Percentiles rank a stretch among this genome's conserved stretches.
These are phyloP conservation scores for Aspergillus heteromorphus DNA, from an alignment of 495 filamentous ascomycete genomes.

Conservation along the genomic window DNA sequence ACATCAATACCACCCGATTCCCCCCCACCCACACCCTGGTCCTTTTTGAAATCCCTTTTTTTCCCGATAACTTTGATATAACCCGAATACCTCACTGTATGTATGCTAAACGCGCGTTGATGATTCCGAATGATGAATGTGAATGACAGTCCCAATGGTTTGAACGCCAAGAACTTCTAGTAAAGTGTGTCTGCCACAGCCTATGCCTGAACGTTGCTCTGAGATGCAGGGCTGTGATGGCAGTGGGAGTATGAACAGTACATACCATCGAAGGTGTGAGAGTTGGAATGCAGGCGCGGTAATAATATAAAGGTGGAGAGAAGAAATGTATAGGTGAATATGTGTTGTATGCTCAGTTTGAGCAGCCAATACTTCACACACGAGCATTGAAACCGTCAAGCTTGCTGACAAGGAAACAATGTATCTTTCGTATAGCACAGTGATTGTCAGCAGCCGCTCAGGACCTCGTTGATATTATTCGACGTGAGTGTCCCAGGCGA, in stretches of 20 bases:
- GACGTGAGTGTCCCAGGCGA: conserved; percentile 25
- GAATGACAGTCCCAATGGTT: background rate
- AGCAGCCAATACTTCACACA: background rate
- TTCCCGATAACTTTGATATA: background rate
- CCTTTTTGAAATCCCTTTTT: background rate
- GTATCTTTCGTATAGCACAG: background rate
- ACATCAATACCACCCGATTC: conserved; percentile 10
- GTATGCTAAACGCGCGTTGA: background rate
- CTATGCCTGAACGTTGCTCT: too few species aligned
- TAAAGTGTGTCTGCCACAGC: too few species aligned
- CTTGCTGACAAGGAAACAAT: background rate
- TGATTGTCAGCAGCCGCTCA: conserved; percentile 24
- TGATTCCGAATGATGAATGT: background rate
- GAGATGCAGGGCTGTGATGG: too few species aligned
- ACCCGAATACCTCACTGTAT: background rate
- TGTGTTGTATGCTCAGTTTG: background rate
- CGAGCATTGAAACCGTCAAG: background rate
- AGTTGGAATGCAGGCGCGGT: background rate
- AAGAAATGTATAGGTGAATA: background rate
- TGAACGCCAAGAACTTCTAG: background rate
- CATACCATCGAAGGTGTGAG: too few species aligned
- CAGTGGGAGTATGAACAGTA: too few species aligned
- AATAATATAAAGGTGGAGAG: background rate
- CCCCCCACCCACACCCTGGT: background rate
- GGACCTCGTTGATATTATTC: conserved; percentile 35